phyloP scores from a whole-genome alignment of 2,329 filamentous ascomycete genomes.

The Paecilomyces dactylethromorphus region DNA sequence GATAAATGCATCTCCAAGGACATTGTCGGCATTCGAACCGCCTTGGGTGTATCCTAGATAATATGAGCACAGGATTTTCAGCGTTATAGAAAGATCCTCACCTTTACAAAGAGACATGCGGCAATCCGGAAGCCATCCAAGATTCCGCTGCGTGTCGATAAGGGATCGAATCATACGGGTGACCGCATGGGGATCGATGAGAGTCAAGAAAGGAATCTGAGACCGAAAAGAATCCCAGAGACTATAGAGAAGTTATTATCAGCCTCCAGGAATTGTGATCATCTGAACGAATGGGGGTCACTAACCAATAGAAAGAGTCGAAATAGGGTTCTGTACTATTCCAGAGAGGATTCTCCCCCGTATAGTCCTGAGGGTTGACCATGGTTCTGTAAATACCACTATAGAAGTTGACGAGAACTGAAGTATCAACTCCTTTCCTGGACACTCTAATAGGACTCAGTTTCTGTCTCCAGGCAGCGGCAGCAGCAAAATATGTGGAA shows the following conservation, averaged over 20 bases:
- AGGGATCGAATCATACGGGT: slow-evolving; percentile 21
- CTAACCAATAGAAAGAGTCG: slow-evolving; percentile 55
- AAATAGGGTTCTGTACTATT: slow-evolving; percentile 59
- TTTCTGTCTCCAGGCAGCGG: slow-evolving; percentile 52
- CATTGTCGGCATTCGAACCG: slow-evolving; percentile 63
- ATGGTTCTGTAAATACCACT: slow-evolving; percentile 63
- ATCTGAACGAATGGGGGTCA: background rate
- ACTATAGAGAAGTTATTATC: slow-evolving; percentile 8
- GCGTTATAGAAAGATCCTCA: slow-evolving; percentile 42
- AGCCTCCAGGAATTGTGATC: slow-evolving; percentile 23
- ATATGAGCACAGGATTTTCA: slow-evolving; percentile 42
- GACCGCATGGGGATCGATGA: slow-evolving; percentile 19
- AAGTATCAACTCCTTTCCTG: slow-evolving; percentile 20
- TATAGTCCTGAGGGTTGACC: slow-evolving; percentile 64
- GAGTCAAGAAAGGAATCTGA: slow-evolving; percentile 26
- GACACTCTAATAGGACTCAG: slow-evolving; percentile 31
- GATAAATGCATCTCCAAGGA: slow-evolving; percentile 58
- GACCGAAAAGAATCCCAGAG: slow-evolving; percentile 61
- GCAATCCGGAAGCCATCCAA: slow-evolving; percentile 25
- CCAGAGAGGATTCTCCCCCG: slow-evolving; percentile 63
- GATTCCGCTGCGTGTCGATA: slow-evolving; percentile 22
- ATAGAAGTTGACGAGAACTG: slow-evolving; percentile 50
- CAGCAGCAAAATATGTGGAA: slow-evolving; percentile 44
- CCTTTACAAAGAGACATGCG: slow-evolving; percentile 26
- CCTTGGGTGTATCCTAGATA: slow-evolving; percentile 56